phyloP scores from a whole-genome alignment of 2,329 filamentous ascomycete species.

The Lasiodiplodia sp. region DNA sequence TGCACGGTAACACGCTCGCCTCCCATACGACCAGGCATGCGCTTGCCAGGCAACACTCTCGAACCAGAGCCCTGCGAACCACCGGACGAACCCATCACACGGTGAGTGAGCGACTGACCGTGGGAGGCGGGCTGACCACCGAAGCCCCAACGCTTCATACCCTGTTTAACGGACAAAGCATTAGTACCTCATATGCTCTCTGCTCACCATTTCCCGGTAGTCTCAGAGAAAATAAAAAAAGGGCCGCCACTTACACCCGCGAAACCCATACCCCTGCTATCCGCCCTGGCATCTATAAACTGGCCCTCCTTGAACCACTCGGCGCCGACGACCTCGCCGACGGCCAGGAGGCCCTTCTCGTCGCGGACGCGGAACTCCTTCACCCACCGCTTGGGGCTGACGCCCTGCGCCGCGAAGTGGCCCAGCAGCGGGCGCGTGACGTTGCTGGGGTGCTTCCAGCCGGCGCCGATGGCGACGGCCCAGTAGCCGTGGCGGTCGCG shows the following conservation, averaged over 20 bases:
- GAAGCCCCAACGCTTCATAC: slow-evolving; percentile 97
- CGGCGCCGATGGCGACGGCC: slow-evolving; percentile 88
- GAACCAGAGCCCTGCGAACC: slow-evolving; percentile 91
- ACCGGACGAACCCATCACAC: slow-evolving; percentile 88
- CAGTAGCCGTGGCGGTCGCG: slow-evolving; percentile 84
- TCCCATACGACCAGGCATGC: slow-evolving; percentile 97
- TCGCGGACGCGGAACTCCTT: slow-evolving; percentile 86
- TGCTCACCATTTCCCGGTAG: too few species aligned
- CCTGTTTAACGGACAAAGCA: slow-evolving; percentile 47
- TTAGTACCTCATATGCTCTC: neutral
- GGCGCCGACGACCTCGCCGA: slow-evolving; percentile 80
- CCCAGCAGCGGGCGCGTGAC: slow-evolving; percentile 84
- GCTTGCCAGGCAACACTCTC: slow-evolving; percentile 92
- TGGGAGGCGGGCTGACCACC: slow-evolving; percentile 88
- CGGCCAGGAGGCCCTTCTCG: slow-evolving; percentile 73
- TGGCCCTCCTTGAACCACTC: slow-evolving; percentile 92
- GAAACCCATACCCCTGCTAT: slow-evolving; percentile 89
- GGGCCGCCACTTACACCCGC: slow-evolving; percentile 66
- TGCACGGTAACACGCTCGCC: slow-evolving; percentile 87
- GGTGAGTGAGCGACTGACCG: slow-evolving; percentile 94
- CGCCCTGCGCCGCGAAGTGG: slow-evolving; percentile 82
- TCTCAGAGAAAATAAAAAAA: neutral
- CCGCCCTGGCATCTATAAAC: slow-evolving; percentile 83
- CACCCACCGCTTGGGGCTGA: slow-evolving; percentile 84
- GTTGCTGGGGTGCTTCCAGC: slow-evolving; percentile 76